Percentiles rank a stretch among this genome's conserved stretches.
Evolutionary conservation across 2,329 filamentous ascomycete genomes (phyloP).

Genomic region (Sodiomyces alkalinus): DNA sequence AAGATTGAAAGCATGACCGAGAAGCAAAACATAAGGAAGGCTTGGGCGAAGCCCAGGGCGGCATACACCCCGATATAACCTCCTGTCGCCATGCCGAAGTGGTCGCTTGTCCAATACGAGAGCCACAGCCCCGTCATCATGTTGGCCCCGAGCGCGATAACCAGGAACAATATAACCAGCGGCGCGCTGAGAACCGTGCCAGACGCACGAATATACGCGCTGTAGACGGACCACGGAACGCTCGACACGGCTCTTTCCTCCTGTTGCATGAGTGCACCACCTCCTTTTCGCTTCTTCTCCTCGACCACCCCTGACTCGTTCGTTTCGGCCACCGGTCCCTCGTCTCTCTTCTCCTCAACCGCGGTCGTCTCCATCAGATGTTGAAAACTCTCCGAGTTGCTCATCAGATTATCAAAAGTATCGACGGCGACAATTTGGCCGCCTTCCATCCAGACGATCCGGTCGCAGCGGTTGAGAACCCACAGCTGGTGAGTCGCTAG

Average conservation of each 20-base stretch:
- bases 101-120: constrained; percentile 79
- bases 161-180: constrained; percentile 44
- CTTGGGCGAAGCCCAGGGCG: constrained; percentile 55
- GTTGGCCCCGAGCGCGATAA: constrained; percentile 67
- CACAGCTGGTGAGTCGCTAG: constrained; percentile 92
- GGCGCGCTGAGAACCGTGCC: constrained; percentile 56
- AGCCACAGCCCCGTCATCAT: constrained; percentile 85
- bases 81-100: constrained; percentile 51
- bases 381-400: constrained; percentile 60
- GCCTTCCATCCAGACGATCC: constrained; percentile 85
- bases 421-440: constrained; percentile 74
- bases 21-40: constrained; percentile 64
- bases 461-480: constrained; percentile 78
- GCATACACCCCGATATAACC: constrained; percentile 61
- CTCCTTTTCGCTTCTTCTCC: constrained; percentile 42
- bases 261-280: constrained; percentile 53
- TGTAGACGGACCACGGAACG: constrained; percentile 69
- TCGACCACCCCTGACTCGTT: constrained; percentile 24
- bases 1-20: constrained; percentile 63
- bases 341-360: constrained; percentile 47
- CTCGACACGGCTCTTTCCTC: constrained; percentile 57
- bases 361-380: constrained; percentile 76
- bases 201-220: constrained; percentile 60
- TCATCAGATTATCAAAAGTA: constrained; percentile 81
- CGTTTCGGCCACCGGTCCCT: constrained; percentile 23